Conservation (phyloP, 768 basidiomycete genomes). For the Vararia minispora region DNA sequence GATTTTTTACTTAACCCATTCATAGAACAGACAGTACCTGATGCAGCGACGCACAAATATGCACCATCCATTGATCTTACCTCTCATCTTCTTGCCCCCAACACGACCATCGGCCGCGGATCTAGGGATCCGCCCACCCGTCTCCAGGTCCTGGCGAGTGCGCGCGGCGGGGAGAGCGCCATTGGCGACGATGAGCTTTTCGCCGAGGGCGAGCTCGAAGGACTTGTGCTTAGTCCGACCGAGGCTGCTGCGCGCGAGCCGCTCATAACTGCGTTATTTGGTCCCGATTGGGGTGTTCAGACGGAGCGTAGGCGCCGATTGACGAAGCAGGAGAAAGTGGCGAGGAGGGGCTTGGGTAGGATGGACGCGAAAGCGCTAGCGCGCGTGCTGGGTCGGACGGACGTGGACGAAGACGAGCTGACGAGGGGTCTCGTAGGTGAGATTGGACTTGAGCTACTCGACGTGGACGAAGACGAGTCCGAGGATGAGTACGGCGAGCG, state of each 20-base stretch:
- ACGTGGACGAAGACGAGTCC: no score
- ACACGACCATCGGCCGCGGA: constrained; percentile 18
- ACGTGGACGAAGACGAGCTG: neutral
- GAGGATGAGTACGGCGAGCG: neutral
- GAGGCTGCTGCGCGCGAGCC: constrained; percentile 11
- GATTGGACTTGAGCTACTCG: no score
- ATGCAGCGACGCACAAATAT: neutral
- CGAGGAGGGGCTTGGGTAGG: constrained; percentile 3
- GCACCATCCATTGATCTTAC: constrained; percentile 24
- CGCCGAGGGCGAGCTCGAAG: constrained; percentile 55
- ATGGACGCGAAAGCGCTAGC: neutral
- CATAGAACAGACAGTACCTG: no score
- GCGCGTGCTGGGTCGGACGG: neutral
- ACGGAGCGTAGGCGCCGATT: constrained; percentile 2
- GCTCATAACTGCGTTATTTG: no score
- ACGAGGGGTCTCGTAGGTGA: no score
- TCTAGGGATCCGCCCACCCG: constrained; percentile 47
- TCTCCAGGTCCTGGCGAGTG: constrained; percentile 47
- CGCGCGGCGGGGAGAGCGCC: constrained; percentile 44
- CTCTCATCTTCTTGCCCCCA: constrained; percentile 44
- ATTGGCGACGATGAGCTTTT: constrained; percentile 68
- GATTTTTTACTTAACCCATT: no score
- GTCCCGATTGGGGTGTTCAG: constrained; percentile 11
- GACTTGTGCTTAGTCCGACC: constrained; percentile 36
- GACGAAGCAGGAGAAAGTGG: constrained; percentile 6